phyloP scores from a whole-genome alignment of 768 basidiomycete genomes.

The Suillus clintonianus region DNA sequence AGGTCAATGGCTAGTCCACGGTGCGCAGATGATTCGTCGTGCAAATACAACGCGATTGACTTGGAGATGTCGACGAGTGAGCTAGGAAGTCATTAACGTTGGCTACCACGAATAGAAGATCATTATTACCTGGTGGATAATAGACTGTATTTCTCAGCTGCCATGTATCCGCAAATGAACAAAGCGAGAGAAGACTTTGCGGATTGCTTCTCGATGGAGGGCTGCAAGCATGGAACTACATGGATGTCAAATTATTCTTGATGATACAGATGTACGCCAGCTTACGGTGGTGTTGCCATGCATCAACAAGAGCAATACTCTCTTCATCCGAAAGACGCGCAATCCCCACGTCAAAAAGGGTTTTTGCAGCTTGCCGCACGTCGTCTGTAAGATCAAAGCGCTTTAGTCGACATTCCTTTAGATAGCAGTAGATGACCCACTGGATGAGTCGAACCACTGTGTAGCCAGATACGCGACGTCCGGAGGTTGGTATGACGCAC shows the following conservation, averaged over 20 bases:
- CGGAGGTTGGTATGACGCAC: slow-evolving; percentile 62
- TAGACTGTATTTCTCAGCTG: slow-evolving; percentile 75
- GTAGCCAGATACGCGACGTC: slow-evolving; percentile 72
- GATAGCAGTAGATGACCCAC: slow-evolving; percentile 41
- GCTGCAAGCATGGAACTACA: slow-evolving; percentile 63
- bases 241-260: slow-evolving; percentile 10
- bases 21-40: slow-evolving; percentile 68
- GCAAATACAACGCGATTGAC: slow-evolving; percentile 76
- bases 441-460: slow-evolving; percentile 74
- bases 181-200: slow-evolving; percentile 66
- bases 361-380: slow-evolving; percentile 71
- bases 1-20: slow-evolving; percentile 83
- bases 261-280: background rate
- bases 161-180: slow-evolving; percentile 81
- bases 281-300: slow-evolving; percentile 67
- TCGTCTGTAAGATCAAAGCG: slow-evolving; percentile 49
- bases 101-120: background rate
- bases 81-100: slow-evolving; percentile 39
- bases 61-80: slow-evolving; percentile 82
- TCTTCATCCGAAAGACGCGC: slow-evolving; percentile 69
- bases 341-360: slow-evolving; percentile 78
- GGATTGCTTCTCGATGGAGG: slow-evolving; percentile 60
- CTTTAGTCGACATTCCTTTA: slow-evolving; percentile 7
- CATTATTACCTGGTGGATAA: slow-evolving; percentile 65
- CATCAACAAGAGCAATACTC: slow-evolving; percentile 55